Base-by-base conservation (phyloP, 164 flowering plant genomes). In the Vitis riparia region DNA sequence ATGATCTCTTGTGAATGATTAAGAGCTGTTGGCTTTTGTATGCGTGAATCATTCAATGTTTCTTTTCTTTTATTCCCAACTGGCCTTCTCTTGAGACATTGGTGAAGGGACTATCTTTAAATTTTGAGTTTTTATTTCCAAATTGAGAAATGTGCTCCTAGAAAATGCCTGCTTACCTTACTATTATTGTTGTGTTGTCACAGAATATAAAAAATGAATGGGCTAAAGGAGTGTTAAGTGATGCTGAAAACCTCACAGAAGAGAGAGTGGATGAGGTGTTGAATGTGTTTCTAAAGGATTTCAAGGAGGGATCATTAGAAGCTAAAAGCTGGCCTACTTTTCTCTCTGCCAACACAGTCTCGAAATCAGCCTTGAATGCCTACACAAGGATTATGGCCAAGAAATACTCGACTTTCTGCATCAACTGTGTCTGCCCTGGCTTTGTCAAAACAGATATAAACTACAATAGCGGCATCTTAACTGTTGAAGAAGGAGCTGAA, bases 401-500 rank as follows among this genome's bases (percentile, higher is more conserved):
- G 63, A 80, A 77, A 51, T 68, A 76, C 56, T 83, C 85, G 0
- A 68, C 5, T 1, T 63, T 85, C 23, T 23, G 64, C 59, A 73
- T 85, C 68, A 87, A 83, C 29, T 65, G 78, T 66, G 78, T 87
- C 29, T 78, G 82, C 55, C 88, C 88, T 63, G 88, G 90, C 30
- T 81, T 11, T 74, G 83, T 81, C 17, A 83, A 77, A 62, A 87
- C 90, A 0, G 88, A 85, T 59, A 66, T 85, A 2, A 82, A 53
- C 62, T 15, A 0, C 68, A 19, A 75, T 30, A 55, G 71, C 9
- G 87, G 87, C 11, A 32, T 30, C 3, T 27, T 78, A 19, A 47
- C 79, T 14, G 72, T 52, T 0, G 82, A 78, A 70, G 81, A 83
- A 81, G 88, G 87, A 30, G 90, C 84, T 4, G 72, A 68, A 58